A percentile compares a stretch with the other conserved stretches of the same genome.
phyloP scores from a whole-genome alignment of 768 basidiomycete species.

The Dioszegia crocea region DNA sequence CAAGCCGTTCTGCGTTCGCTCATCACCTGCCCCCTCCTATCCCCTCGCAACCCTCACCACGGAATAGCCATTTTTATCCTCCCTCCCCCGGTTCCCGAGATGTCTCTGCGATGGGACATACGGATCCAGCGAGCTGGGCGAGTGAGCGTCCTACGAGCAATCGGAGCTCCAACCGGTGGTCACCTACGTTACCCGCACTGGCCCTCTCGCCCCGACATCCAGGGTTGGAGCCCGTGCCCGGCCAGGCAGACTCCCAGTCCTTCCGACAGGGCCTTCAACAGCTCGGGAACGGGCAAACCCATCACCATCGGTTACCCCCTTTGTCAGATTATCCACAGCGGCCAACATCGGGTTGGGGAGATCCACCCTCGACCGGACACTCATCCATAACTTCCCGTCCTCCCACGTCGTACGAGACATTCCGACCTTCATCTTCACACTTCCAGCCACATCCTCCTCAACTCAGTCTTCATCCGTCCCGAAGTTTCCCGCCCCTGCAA shows the following conservation, averaged over 20 bases:
- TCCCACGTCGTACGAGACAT: slow-evolving; percentile 2
- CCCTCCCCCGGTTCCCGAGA: slow-evolving; percentile 20
- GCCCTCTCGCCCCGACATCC: slow-evolving; percentile 1
- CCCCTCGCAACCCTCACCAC: slow-evolving; percentile 19
- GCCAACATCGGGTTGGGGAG: slow-evolving; percentile 15
- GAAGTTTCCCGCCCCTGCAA: not conserved
- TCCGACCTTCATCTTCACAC: slow-evolving; percentile 11
- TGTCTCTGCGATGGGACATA: slow-evolving; percentile 17
- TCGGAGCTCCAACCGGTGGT: slow-evolving; percentile 3
- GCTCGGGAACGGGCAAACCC: slow-evolving; percentile 12
- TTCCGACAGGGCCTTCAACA: not conserved
- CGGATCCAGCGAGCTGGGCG: slow-evolving; percentile 27
- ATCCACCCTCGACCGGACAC: slow-evolving; percentile 16
- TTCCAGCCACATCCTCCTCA: not conserved
- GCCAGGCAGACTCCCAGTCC: not conserved
- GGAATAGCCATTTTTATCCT: slow-evolving; percentile 11
- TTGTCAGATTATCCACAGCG: slow-evolving; percentile 21
- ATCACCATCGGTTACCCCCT: slow-evolving; percentile 16
- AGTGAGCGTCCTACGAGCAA: slow-evolving; percentile 9
- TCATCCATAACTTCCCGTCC: slow-evolving; percentile 6
- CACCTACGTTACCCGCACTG: slow-evolving; percentile 5
- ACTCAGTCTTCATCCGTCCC: not conserved
- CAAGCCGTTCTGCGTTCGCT: slow-evolving; percentile 10
- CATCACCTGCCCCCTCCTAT: slow-evolving; percentile 26
- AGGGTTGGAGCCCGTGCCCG: not conserved